Evolutionary conservation across 495 filamentous ascomycete species (phyloP).

Genomic region (Pyronema domesticum): DNA sequence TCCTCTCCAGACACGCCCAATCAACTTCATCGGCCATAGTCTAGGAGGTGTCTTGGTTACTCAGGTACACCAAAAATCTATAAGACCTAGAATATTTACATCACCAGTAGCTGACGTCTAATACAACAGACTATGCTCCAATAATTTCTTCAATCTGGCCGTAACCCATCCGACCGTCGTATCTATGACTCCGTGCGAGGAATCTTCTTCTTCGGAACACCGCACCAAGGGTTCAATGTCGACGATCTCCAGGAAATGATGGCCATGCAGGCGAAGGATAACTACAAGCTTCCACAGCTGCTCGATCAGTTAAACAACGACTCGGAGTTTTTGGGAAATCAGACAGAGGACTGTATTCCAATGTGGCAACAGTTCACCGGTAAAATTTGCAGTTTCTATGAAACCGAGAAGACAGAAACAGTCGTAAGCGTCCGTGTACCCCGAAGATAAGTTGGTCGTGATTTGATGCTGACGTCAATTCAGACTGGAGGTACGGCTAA

Average conservation of each 20-base stretch:
- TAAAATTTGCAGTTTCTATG: slow-evolving; percentile 8
- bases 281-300: neutral
- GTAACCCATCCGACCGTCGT: neutral
- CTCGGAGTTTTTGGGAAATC: slow-evolving; percentile 9
- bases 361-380: neutral
- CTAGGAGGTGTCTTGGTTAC: slow-evolving; percentile 25
- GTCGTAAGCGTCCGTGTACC: slow-evolving; percentile 4
- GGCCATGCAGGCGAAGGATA: too few relatives aligned
- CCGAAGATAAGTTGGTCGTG: neutral
- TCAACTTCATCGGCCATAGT: slow-evolving; percentile 26
- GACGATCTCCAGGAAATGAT: neutral
- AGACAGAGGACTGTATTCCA: slow-evolving; percentile 8
- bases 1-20: slow-evolving; percentile 18
- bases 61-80: slow-evolving; percentile 11
- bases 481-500: slow-evolving; percentile 4
- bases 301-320: slow-evolving; percentile 12
- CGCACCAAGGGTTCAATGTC: neutral
- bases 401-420: slow-evolving; percentile 1
- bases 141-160: too few relatives aligned
- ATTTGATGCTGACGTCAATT: too few relatives aligned
- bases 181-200: neutral
- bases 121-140: neutral
- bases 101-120: slow-evolving; percentile 20
- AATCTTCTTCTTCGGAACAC: slow-evolving; percentile 5
- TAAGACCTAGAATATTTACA: neutral